Conservation (phyloP, 495 filamentous ascomycete genomes). For the Tirmania nivea region DNA sequence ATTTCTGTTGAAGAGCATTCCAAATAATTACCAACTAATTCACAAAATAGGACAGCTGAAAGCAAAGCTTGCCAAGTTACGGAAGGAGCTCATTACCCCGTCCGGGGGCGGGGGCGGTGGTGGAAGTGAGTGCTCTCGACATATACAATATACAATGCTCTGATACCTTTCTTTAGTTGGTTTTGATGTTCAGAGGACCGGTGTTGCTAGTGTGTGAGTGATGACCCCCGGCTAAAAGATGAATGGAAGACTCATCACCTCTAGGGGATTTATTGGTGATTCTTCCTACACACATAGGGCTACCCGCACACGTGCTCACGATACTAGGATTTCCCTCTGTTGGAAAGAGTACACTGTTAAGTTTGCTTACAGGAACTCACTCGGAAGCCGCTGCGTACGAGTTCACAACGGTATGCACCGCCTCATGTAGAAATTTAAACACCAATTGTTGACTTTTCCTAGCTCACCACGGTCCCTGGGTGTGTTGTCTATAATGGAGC, state of each 20-base stretch:
- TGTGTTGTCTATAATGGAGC: slow-evolving; percentile 95
- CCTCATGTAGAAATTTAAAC: neutral
- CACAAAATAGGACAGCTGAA: slow-evolving; percentile 59
- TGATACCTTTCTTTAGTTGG: slow-evolving; percentile 35
- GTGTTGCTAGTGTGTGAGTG: slow-evolving; percentile 84
- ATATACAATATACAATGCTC: slow-evolving; percentile 1
- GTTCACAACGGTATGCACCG: slow-evolving; percentile 48
- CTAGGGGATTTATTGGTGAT: slow-evolving; percentile 30
- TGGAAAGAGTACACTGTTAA: slow-evolving; percentile 95
- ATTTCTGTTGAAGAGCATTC: neutral
- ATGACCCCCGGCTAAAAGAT: slow-evolving; percentile 14
- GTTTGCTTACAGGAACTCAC: slow-evolving; percentile 77
- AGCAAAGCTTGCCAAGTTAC: slow-evolving; percentile 94
- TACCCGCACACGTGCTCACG: slow-evolving; percentile 7
- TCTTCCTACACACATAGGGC: slow-evolving; percentile 1
- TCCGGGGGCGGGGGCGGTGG: slow-evolving; percentile 60
- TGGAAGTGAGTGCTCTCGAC: slow-evolving; percentile 32
- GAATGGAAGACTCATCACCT: slow-evolving; percentile 4
- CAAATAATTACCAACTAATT: neutral
- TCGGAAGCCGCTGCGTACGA: slow-evolving; percentile 96
- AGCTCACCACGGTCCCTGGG: slow-evolving; percentile 81
- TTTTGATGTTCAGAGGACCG: slow-evolving; percentile 94
- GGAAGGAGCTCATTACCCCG: slow-evolving; percentile 83
- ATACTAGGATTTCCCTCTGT: slow-evolving; percentile 71
- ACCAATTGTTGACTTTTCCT: slow-evolving; percentile 1